Evolutionary conservation across 176 grass and related monocot genomes (phyloP), one percentile per base, ranked within the genome.

Genomic region (Pharus latifolius): DNA sequence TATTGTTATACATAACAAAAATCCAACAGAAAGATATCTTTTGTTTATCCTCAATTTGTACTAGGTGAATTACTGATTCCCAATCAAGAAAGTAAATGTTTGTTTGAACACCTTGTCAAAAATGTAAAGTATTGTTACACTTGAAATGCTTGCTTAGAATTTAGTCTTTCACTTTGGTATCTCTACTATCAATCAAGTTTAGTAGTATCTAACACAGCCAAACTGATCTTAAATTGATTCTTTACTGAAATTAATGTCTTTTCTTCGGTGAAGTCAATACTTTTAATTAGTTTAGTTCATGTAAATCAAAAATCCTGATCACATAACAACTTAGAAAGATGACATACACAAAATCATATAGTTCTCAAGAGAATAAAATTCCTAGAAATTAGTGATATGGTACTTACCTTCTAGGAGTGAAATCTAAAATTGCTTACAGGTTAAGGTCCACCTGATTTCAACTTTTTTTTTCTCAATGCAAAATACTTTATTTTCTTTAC

Each of bases 401-500:
- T 60, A 66, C 11, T 78, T 45, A 27, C 25, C 38, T 60, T 79
- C 37, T 34, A 74, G 20, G 68, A 54, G 59, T 53, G 51, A 50
- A 37, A 32, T 43, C 56, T 63, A 18, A 28, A 72, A 45, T 65
- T 42, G 7, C 63, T 69, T 67, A 41, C 60, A 73, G 73, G 25
- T 15, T 33, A 60, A 60, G 42, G 46, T 79, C 68, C 35, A 22
- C 48, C 38, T 32, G 32, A 47, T 25, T 62, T 72, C 5, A 19
- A 35, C 22, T n/a, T n/a, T 49, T 59, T 4, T 42, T 15, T 49
- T 82, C 4, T 29, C 11, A 62, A 74, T 49, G 16, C 37, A 32
- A 58, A 49, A 49, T 59, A 57, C 49, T 1, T 28, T 68, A 4
- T 30, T 9, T n/a, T 37, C 5, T 64, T 50, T 77, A 71, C 45